Evolutionary conservation across 352 stramenopile genomes (phyloP).

Genomic region (Phytopythium chamaehyphon): DNA sequence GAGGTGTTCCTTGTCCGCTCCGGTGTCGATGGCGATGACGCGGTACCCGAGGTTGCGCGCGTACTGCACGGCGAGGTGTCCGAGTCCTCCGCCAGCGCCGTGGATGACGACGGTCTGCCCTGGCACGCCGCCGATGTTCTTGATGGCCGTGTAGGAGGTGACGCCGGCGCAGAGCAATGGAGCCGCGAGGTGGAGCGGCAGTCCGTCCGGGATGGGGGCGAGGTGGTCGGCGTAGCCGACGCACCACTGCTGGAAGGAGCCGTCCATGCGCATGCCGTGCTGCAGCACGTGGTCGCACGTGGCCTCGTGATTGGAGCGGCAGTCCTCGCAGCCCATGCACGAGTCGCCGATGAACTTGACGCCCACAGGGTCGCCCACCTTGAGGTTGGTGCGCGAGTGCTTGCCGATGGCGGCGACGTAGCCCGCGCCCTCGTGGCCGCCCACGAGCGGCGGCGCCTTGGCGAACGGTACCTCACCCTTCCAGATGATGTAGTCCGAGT

Average conservation of each 20-base stretch:
- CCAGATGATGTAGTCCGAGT: conserved; percentile 22
- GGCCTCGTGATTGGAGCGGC: conserved; percentile 19
- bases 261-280: conserved; percentile 10
- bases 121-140: conserved; percentile 23
- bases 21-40: conserved; percentile 49
- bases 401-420: conserved; percentile 27
- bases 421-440: conserved; percentile 28
- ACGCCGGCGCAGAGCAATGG: conserved; percentile 73
- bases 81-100: conserved; percentile 62
- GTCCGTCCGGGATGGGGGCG: conserved; percentile 51
- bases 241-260: conserved; percentile 29
- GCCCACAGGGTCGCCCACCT: conserved; percentile 19
- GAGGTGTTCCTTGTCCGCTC: conserved; percentile 32
- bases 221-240: conserved; percentile 57
- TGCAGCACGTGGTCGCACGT: conserved; percentile 11
- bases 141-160: conserved; percentile 63
- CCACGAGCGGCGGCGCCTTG: conserved; percentile 18
- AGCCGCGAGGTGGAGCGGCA: conserved; percentile 31
- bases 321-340: conserved; percentile 24
- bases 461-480: conserved; percentile 9
- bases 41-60: conserved; percentile 50
- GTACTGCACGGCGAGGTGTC: conserved; percentile 74
- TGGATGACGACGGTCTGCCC: conserved; percentile 44
- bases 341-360: conserved; percentile 17
- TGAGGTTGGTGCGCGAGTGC: conserved; percentile 14